Base-by-base conservation (phyloP, 192 early-diverging fungal genomes). In the Geranomyces variabilis region DNA sequence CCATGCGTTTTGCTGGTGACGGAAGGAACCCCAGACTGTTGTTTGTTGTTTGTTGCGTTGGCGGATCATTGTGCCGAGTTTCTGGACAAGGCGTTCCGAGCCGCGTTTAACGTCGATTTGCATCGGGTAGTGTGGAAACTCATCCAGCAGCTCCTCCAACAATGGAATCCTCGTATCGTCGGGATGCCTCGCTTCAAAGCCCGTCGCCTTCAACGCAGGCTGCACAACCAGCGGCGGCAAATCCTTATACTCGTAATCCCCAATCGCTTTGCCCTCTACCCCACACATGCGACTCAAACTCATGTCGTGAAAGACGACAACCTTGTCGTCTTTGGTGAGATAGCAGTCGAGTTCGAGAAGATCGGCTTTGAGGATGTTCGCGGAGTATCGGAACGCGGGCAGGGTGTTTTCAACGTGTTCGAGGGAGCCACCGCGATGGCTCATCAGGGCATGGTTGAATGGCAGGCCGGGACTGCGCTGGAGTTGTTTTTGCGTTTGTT, bases 321-420 rank as follows among this genome's bases (percentile, higher is more conserved):
- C 71, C 36, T 75, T 13, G 17, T 74, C 76, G 61, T 85, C 83
- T 51, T 80, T 82, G 3, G 80, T 82, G 71, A 79, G 56, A 45
- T 77, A 70, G 34, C 76, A 70, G 49, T 82, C 81, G 74, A 82
- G 55, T 71, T 85, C 83, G 36, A 81, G 51, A 61, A 84, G 45
- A 49, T 79, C 77, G 12, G 60, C 83, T 29, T 66, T 67, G 0
- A 79, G 53, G n/a, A 43, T 46, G 8, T 58, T 63, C 0, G 80
- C 84, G 28, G 79, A 81, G 51, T 78, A 70, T 41, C 84, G 30
- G 60, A 85, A 85, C 1, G 63, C 69, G 15, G 80, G 65, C 8
- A 85, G 26, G 0, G 83, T 82, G 63, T 85, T 85, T 55, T 85
- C 83, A 4, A 85, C 77, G 28, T 46, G 48, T 55, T 85, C 83